Base-by-base conservation (phyloP, 768 basidiomycete species). In the Tylopilus sp. region DNA sequence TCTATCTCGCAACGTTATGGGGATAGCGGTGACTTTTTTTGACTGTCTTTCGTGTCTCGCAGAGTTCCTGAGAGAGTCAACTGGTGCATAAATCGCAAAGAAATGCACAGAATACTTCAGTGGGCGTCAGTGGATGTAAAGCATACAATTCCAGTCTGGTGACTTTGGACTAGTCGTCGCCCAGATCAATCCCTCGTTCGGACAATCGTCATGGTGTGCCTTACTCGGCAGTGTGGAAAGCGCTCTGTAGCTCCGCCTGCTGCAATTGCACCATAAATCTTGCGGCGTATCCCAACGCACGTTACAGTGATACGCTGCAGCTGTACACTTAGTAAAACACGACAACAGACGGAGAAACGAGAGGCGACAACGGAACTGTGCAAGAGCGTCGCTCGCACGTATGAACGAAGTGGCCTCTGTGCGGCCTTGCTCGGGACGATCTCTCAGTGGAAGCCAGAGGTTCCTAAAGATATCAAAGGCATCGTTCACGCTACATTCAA, bases 21-120 rank as follows among this genome's bases (percentile, higher is more conserved):
- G 21, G 19, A 21, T 1, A 14, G 19, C 11, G 1, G 30, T 52
- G 31, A 48, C 28, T 31, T 7, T 17, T 37, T 43, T 31, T 31
- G 13, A 1, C 28, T 19, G 5, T 22, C 29, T 28, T 3, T 7
- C 45, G 24, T 1, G 2, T 33, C 6, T 1, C 12, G 9, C 48
- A 68, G 67, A 67, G 19, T 67, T 58, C 31, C 52, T 68, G 50
- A 53, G 8, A 41, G 67, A 68, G 33, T 59, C 56, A 6, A 68
- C 65, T 2, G 63, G 67, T 17, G 61, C 26, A 45, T 67, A 43
- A 53, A 21, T 34, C 4, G 3, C 28, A 14, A 36, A 21, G 12
- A 22, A 28, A 8, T 25, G 29, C n/a, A n/a, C n/a, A n/a, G n/a
- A n/a, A n/a, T n/a, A n/a, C n/a, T n/a, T n/a, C n/a, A n/a, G 25